phyloP scores from a whole-genome alignment of 1,139 yeast species.

The Saccharomyces hybrid region DNA sequence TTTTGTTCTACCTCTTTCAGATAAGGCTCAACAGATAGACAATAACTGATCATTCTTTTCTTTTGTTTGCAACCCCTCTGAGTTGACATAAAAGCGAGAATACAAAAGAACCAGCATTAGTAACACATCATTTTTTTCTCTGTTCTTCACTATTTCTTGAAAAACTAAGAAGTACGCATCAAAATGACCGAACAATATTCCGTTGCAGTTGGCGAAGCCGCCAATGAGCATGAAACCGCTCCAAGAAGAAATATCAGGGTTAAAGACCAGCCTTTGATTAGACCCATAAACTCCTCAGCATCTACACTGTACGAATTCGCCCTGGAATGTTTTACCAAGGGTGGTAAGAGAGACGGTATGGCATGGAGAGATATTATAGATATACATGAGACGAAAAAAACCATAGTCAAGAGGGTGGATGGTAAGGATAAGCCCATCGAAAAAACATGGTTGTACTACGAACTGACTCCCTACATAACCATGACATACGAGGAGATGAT shows the following conservation, averaged over 20 bases:
- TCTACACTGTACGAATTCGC: slow-evolving; percentile 65
- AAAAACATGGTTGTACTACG: slow-evolving; percentile 84
- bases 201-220: slow-evolving; percentile 68
- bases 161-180: not conserved
- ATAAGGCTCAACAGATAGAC: not conserved
- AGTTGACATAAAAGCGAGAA: not conserved
- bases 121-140: not conserved
- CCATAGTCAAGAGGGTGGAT: slow-evolving; percentile 65
- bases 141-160: not conserved
- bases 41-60: not conserved
- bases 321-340: slow-evolving; percentile 53
- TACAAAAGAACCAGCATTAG: not conserved
- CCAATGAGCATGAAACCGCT: slow-evolving; percentile 81
- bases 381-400: slow-evolving; percentile 67
- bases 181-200: slow-evolving; percentile 17
- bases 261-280: slow-evolving; percentile 45
- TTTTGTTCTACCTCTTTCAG: not conserved
- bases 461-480: slow-evolving; percentile 64
- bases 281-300: slow-evolving; percentile 54
- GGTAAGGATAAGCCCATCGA: slow-evolving; percentile 67
- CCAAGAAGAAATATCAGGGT: slow-evolving; percentile 68
- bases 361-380: slow-evolving; percentile 77
- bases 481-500: slow-evolving; percentile 55
- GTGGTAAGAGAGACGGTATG: slow-evolving; percentile 51
- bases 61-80: not conserved